Conservation (phyloP, 2,329 filamentous ascomycete genomes). For the Aspergillus caelatus region DNA sequence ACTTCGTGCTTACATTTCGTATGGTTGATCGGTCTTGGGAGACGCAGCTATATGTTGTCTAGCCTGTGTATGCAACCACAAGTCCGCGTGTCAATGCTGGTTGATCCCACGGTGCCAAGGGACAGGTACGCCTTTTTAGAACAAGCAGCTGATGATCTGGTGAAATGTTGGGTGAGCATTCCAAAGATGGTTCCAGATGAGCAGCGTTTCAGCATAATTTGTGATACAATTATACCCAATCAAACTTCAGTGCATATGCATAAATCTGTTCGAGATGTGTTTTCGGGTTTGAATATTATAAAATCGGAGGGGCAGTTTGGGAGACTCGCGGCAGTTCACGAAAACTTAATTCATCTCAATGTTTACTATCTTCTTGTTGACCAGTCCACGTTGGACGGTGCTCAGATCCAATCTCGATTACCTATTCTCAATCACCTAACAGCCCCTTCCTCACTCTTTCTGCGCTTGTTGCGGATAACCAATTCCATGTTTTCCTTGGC, state of each 20-base stretch:
- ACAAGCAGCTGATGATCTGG: neutral
- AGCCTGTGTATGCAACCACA: neutral
- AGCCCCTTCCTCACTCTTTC: neutral
- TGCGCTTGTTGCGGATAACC: neutral
- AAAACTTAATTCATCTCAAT: neutral
- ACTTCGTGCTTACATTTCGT: neutral
- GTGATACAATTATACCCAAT: slow-evolving; percentile 21
- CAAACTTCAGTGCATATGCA: slow-evolving; percentile 7
- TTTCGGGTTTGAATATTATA: neutral
- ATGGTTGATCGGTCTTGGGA: neutral
- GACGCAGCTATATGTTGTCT: neutral
- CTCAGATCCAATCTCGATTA: neutral
- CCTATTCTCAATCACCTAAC: neutral
- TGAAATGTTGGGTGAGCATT: neutral
- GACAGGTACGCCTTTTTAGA: neutral
- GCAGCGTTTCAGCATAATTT: slow-evolving; percentile 2
- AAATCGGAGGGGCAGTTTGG: neutral
- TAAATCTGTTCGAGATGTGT: neutral
- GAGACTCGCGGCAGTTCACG: neutral
- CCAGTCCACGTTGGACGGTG: neutral
- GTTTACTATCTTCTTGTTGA: neutral
- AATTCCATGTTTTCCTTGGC: slow-evolving; percentile 16
- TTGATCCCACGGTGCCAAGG: neutral
- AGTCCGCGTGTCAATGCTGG: neutral
- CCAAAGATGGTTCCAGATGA: neutral